phyloP scores from a whole-genome alignment of 148 eudicot genomes.

The Vaccinium myrtillus region DNA sequence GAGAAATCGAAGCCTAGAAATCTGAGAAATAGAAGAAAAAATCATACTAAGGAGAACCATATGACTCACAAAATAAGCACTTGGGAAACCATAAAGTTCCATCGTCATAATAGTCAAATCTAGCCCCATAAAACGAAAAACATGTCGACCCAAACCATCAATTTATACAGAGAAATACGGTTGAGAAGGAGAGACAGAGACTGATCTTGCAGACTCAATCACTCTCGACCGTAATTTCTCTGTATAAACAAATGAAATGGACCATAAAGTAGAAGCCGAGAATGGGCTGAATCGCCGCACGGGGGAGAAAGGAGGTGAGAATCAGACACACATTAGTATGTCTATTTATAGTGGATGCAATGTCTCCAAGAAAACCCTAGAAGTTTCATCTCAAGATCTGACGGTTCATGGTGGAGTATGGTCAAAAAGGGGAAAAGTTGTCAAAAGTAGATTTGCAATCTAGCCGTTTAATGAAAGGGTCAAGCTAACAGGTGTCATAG shows the following conservation, averaged over 20 bases:
- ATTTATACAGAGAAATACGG: slow-evolving; percentile 16
- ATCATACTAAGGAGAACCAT: not conserved
- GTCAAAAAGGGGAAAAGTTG: no score
- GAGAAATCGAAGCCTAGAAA: no score
- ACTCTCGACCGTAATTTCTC: slow-evolving; percentile 4
- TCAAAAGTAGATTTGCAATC: no score
- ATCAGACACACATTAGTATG: not conserved
- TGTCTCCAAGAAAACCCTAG: no score
- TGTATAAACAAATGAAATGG: slow-evolving; percentile 8
- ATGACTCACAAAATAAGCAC: not conserved
- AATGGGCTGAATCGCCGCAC: not conserved
- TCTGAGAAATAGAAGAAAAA: no score
- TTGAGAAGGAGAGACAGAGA: not conserved
- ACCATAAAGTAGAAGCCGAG: not conserved
- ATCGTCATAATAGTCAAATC: not conserved
- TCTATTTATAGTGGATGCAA: no score
- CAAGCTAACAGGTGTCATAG: no score
- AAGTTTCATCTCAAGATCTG: no score
- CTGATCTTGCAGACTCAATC: not conserved
- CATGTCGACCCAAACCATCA: not conserved
- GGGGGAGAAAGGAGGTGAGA: not conserved
- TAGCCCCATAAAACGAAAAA: not conserved
- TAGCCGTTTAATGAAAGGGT: no score
- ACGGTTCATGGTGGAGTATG: no score
- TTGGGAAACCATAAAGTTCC: not conserved